phyloP scores from a whole-genome alignment of 441 rosid genomes.

The Mallotus repandus region DNA sequence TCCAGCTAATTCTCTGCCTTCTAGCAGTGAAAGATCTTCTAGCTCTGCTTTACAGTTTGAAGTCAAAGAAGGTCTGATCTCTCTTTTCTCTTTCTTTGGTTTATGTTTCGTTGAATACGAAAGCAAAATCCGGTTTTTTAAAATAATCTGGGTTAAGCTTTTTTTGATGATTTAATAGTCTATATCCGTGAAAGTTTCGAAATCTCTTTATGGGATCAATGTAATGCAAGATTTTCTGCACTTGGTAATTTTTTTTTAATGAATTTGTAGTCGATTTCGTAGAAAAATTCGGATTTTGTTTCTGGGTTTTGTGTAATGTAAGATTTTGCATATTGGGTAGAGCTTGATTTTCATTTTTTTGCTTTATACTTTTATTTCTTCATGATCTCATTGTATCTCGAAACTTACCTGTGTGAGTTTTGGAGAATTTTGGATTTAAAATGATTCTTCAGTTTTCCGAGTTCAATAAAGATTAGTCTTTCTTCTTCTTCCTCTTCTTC shows the following conservation, averaged over 20 bases:
- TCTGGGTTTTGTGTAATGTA: conserved; percentile 21
- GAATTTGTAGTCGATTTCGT: not conserved
- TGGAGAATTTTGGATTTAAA: not conserved
- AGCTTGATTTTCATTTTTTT: conserved; percentile 15
- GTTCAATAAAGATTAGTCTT: not conserved
- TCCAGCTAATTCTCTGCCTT: conserved; percentile 75
- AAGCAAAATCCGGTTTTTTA: too few relatives aligned
- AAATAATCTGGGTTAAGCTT: too few relatives aligned
- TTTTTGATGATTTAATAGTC: too few relatives aligned
- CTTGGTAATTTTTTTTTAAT: not conserved
- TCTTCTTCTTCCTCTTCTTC: not conserved
- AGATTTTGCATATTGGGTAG: conserved; percentile 13
- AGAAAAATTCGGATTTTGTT: not conserved
- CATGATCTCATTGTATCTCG: not conserved
- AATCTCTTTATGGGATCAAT: conserved; percentile 2
- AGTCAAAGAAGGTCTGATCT: conserved; percentile 67
- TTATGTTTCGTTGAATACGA: not conserved
- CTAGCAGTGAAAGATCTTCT: conserved; percentile 89
- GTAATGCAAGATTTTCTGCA: conserved; percentile 2
- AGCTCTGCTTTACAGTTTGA: conserved; percentile 73
- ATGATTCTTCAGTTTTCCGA: conserved; percentile 11
- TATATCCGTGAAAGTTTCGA: not conserved
- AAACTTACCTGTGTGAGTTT: not conserved
- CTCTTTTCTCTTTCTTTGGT: not conserved
- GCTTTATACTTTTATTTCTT: not conserved